Conservation (phyloP, 2,329 filamentous ascomycete genomes). For the Didymella keratinophila region DNA sequence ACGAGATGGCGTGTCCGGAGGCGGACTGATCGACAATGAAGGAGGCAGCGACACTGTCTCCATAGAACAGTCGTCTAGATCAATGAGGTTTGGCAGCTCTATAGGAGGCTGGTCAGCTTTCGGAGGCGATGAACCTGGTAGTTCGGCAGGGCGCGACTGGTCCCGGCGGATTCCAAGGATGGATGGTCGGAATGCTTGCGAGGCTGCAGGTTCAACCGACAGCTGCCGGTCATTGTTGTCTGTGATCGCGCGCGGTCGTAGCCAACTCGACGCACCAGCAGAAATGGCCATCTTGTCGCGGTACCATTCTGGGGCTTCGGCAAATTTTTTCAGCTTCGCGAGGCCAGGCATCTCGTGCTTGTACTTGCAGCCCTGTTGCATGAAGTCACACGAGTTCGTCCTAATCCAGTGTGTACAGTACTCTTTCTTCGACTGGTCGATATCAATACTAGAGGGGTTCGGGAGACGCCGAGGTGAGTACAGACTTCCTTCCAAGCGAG, state of each 20-base stretch:
- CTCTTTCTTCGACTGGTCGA: conserved; percentile 66
- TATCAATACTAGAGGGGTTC: conserved; percentile 47
- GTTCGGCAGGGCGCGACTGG: not conserved
- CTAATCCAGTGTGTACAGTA: conserved; percentile 93
- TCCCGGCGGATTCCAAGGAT: no score
- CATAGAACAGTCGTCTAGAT: not conserved
- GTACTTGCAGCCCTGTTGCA: conserved; percentile 74
- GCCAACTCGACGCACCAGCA: conserved; percentile 32
- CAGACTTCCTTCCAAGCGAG: conserved; percentile 38
- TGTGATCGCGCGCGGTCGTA: conserved; percentile 30
- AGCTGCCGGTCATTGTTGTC: conserved; percentile 5
- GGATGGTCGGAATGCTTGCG: conserved; percentile 11
- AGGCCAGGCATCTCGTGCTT: conserved; percentile 85
- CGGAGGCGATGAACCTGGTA: no score
- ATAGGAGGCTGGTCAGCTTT: not conserved
- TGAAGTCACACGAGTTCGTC: conserved; percentile 81
- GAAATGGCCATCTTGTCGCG: conserved; percentile 55
- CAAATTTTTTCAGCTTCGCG: conserved; percentile 69
- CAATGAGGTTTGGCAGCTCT: conserved; percentile 5
- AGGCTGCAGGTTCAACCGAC: not conserved
- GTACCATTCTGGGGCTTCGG: conserved; percentile 63
- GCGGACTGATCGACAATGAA: not conserved
- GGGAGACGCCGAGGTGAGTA: conserved; percentile 7
- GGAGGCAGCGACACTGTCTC: not conserved
- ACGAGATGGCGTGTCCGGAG: not conserved